Percentiles rank a stretch among this genome's conserved stretches.
phyloP scores from a whole-genome alignment of 2,329 filamentous ascomycete genomes.

The Claviceps fusiformis region DNA sequence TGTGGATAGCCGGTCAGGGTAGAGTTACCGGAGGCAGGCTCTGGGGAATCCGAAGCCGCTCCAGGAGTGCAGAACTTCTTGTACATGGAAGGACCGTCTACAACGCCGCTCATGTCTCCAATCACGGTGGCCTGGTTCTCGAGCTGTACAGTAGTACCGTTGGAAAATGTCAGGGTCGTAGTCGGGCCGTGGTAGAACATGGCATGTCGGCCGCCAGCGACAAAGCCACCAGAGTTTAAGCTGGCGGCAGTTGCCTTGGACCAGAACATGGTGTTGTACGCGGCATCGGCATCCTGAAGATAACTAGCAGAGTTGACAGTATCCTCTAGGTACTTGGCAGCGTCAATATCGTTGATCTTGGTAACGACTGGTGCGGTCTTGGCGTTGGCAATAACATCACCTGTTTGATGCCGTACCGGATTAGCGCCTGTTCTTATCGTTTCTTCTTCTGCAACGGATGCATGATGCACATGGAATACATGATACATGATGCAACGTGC shows the following conservation, averaged over 20 bases:
- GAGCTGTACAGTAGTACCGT: conserved; percentile 19
- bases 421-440: neutral
- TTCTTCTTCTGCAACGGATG: too few species aligned
- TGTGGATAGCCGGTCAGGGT: conserved; percentile 15
- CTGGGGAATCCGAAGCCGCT: neutral
- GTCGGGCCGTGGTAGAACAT: conserved; percentile 17
- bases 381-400: conserved; percentile 10
- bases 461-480: too few species aligned
- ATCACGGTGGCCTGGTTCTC: conserved; percentile 19
- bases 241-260: conserved; percentile 9
- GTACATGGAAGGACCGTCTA: conserved; percentile 21
- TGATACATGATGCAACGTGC: too few species aligned
- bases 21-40: neutral
- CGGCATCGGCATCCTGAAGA: conserved; percentile 15
- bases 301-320: conserved; percentile 9
- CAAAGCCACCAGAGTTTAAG: conserved; percentile 16
- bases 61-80: conserved; percentile 18
- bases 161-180: conserved; percentile 23
- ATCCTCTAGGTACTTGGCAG: conserved; percentile 12
- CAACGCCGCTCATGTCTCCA: conserved; percentile 16
- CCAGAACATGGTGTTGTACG: conserved; percentile 27
- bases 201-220: conserved; percentile 15
- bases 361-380: conserved; percentile 12
- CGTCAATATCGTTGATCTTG: conserved; percentile 15
- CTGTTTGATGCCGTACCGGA: neutral